Evolutionary conservation across 2,329 filamentous ascomycete species (phyloP), one percentile per base, ranked within the genome.

Genomic region (Colletotrichum acutatum): DNA sequence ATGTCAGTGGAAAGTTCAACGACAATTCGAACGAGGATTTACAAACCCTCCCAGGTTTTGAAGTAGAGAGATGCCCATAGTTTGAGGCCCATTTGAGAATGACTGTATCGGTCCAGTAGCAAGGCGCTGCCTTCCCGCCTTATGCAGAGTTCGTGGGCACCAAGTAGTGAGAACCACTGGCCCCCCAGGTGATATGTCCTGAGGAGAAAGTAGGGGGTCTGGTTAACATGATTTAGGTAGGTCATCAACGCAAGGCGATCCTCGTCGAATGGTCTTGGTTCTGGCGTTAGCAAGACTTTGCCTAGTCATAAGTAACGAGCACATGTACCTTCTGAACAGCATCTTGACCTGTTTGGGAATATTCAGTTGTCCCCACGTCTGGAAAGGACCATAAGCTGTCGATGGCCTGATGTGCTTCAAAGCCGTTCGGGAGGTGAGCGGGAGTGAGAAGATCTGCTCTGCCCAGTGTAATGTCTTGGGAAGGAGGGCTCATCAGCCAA

Each of bases 391-490:
- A 64, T 82, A 84, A 6, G 86, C 86, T 74, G 79, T 82, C 2
- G 86, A 89, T 4, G 61, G 26, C 42, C 54, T 75, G 42, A 22
- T 66, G 60, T 86, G 82, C 75, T 84, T 86, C 63, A 91, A 79
- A 5, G 84, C 82, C 5, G 88, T 90, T 14, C 86, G 83, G 12
- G 85, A 86, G 0, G 88, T 84, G 52, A 90, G 80, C 0, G 87
- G 87, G 24, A 87, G 82, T 0, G 87, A 87, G 75, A 92, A 91
- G 28, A 92, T 90, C 53, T 88, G 85, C 75, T 90, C 86, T 6
- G 90, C 89, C 90, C 90, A 92, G 77, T 92, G 90, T 5, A 84
- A 80, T 62, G 82, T 82, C 88, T 90, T 72, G 65, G 34, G n/a
- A 11, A 19, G 14, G 5, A 59, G 26, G n/a, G 26, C 9, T 22